phyloP scores from a whole-genome alignment of 2,329 filamentous ascomycete species.

The Teratosphaeriaceae sp. region DNA sequence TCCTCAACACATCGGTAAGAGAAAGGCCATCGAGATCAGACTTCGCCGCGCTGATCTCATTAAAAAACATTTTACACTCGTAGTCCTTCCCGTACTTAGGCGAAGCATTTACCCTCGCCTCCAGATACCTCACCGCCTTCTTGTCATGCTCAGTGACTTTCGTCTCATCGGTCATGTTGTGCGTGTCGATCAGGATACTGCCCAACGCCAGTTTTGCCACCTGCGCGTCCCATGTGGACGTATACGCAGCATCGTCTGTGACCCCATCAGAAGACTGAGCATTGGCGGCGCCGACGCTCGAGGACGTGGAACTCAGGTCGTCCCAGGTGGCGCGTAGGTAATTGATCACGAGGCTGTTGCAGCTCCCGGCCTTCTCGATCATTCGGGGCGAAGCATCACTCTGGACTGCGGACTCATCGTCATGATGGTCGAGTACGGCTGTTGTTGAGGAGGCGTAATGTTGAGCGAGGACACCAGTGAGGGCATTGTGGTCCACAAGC shows the following conservation, averaged over 20 bases:
- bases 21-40: conserved; percentile 56
- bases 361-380: conserved; percentile 63
- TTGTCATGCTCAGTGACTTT: conserved; percentile 61
- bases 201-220: conserved; percentile 62
- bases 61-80: conserved; percentile 51
- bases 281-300: conserved; percentile 36
- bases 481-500: conserved; percentile 72
- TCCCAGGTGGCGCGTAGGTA: conserved; percentile 55
- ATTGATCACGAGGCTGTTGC: conserved; percentile 61
- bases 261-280: conserved; percentile 33
- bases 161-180: conserved; percentile 50
- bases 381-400: conserved; percentile 49
- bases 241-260: conserved; percentile 29
- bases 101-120: conserved; percentile 43
- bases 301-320: conserved; percentile 32
- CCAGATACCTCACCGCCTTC: conserved; percentile 52
- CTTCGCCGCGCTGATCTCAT: conserved; percentile 57
- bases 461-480: conserved; percentile 55
- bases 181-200: conserved; percentile 67
- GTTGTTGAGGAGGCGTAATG: conserved; percentile 49
- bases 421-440: conserved; percentile 73
- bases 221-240: conserved; percentile 46
- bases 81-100: conserved; percentile 38
- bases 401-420: conserved; percentile 57
- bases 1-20: conserved; percentile 63